These are phyloP conservation scores for Phyllostachys edulis DNA, from an alignment of 176 grass and related monocot species.

Conservation along the genomic window DNA sequence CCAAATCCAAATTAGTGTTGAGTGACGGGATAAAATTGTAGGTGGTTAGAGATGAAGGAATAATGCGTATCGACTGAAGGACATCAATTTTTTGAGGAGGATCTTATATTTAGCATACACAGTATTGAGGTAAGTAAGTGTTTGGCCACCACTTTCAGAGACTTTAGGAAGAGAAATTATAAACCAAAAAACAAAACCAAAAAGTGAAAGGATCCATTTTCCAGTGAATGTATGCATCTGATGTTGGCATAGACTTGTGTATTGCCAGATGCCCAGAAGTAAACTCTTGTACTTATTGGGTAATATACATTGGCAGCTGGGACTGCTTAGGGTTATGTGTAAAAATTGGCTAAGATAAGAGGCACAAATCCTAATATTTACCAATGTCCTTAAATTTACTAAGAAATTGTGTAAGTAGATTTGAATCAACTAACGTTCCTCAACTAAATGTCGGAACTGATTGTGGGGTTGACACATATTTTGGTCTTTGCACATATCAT, in stretches of 20 bases:
- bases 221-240: neutral
- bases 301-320: neutral
- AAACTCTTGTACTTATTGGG: neutral
- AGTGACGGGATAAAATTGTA: neutral
- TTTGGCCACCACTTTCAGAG: neutral
- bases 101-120: constrained; percentile 90
- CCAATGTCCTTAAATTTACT: neutral
- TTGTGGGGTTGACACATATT: constrained; percentile 86
- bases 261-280: neutral
- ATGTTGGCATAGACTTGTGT: neutral
- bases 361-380: neutral
- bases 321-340: neutral
- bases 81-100: constrained; percentile 88
- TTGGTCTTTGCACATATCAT: constrained; percentile 96
- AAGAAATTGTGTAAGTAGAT: neutral
- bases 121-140: constrained; percentile 83
- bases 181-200: neutral
- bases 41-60: neutral
- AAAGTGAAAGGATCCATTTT: neutral
- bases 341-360: neutral
- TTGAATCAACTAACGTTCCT: neutral
- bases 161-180: neutral
- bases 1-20: neutral
- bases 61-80: constrained; percentile 45
- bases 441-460: constrained; percentile 59